Base-by-base conservation (phyloP, 768 basidiomycete genomes). In the Roridomyces roridus region DNA sequence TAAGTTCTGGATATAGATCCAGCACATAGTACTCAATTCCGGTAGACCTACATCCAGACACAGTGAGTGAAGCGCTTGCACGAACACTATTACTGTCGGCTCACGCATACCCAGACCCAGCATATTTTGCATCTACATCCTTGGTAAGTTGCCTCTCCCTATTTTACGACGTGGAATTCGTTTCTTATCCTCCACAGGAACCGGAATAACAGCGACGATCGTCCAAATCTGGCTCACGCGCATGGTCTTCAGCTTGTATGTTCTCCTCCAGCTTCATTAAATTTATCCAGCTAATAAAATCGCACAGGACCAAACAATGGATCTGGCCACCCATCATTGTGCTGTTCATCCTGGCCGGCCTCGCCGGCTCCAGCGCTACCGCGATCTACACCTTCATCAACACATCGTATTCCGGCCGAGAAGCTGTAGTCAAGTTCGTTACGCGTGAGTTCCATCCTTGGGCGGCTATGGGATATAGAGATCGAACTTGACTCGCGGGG, bases 151-250 rank as follows among this genome's bases (percentile, higher is more conserved):
- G 48, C 11, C n/a, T 9, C 26, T 28, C 4, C 48, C n/a, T 15
- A 21, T 2, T 11, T 50, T 17, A 24, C 31, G 18, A 50, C 39
- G 18, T n/a, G 34, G 34, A 26, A 28, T 14, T 15, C 39, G 34
- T 44, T 14, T 26, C 6, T 23, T 44, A 5, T 44, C 25, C 15
- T 14, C 28, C 42, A 26, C 28, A 23, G 21, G 42, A 15, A 44
- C 42, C 42, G 25, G 24, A 3, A 44, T 44, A 23, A 44, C 24
- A 23, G 17, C 42, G 24, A 26, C 7, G 4, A n/a, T 44, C 14
- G 47, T 49, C 17, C 47, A 49, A 37, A 49, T 49, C 25, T 49
- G 37, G 36, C 47, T 49, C 8, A n/a, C 47, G 7, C 47, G 47
- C 47, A 40, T 49, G 47, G 24, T 39, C 24, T 49, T 39, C 25